These are phyloP conservation scores for Penicillium sp. DNA, from an alignment of 2,329 filamentous ascomycete species.

Conservation along the genomic window DNA sequence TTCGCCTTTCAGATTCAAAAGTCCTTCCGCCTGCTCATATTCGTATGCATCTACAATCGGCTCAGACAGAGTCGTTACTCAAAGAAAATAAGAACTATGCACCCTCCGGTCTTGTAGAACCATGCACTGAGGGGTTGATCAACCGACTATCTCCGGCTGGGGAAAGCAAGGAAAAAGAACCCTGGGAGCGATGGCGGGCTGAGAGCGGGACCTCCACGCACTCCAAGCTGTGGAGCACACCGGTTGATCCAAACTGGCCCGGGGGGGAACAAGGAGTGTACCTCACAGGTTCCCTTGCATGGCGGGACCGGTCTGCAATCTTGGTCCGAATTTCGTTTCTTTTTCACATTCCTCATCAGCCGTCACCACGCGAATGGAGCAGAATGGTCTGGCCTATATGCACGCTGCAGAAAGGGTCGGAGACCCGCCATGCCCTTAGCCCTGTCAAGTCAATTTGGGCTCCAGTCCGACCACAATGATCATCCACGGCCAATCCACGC, in stretches of 20 bases:
- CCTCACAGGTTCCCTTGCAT: constrained; percentile 15
- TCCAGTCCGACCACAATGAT: constrained; percentile 17
- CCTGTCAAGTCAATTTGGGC: constrained; percentile 11
- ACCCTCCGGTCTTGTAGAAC: background rate
- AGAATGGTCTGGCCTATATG: constrained; percentile 14
- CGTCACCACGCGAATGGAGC: background rate
- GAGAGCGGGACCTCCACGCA: constrained; percentile 16
- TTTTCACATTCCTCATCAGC: constrained; percentile 3
- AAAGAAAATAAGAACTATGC: constrained; percentile 1
- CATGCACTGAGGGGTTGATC: background rate
- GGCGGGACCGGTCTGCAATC: background rate
- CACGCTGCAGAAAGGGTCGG: constrained; percentile 4
- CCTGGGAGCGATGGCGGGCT: constrained; percentile 9
- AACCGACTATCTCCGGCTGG: background rate
- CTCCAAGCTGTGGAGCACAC: constrained; percentile 11
- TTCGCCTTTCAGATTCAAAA: background rate
- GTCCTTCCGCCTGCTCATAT: background rate
- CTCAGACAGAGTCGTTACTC: constrained; percentile 10
- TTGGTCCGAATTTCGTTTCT: background rate
- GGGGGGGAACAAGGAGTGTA: constrained; percentile 2
- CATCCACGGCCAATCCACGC: constrained; percentile 16
- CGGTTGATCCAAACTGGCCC: constrained; percentile 3
- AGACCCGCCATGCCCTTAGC: constrained; percentile 9
- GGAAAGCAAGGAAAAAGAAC: constrained; percentile 2
- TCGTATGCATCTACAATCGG: constrained; percentile 8